These are phyloP conservation scores for Pleurotus djamor DNA, from an alignment of 768 basidiomycete genomes.

Conservation along the genomic window DNA sequence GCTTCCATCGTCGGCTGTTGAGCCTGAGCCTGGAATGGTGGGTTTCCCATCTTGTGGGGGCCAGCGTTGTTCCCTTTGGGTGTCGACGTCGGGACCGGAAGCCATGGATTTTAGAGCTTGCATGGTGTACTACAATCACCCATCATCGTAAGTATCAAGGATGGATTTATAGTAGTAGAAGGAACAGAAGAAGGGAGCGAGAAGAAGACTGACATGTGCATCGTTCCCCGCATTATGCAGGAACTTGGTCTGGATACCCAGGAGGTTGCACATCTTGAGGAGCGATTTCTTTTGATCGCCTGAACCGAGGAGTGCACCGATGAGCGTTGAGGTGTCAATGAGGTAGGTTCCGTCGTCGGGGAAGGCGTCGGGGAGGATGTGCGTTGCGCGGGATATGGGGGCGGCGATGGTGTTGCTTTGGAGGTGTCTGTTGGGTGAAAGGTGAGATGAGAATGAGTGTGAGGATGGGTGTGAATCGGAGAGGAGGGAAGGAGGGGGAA, in stretches of 20 bases:
- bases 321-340: slow-evolving; percentile 74
- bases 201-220: slow-evolving; percentile 73
- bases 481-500: too few relatives aligned
- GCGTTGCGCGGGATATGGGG: slow-evolving; percentile 46
- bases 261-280: slow-evolving; percentile 58
- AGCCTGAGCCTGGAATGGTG: slow-evolving; percentile 43
- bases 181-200: too few relatives aligned
- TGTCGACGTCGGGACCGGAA: slow-evolving; percentile 67
- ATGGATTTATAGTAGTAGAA: too few relatives aligned
- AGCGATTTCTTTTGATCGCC: slow-evolving; percentile 50
- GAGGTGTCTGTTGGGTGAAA: slow-evolving; percentile 41
- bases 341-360: slow-evolving; percentile 57
- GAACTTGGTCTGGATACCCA: slow-evolving; percentile 52
- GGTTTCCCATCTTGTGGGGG: slow-evolving; percentile 40
- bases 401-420: slow-evolving; percentile 48
- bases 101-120: slow-evolving; percentile 70
- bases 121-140: slow-evolving; percentile 65
- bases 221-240: slow-evolving; percentile 89
- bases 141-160: too few relatives aligned
- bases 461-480: too few relatives aligned
- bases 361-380: slow-evolving; percentile 54
- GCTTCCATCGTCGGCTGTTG: slow-evolving; percentile 57
- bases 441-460: too few relatives aligned
- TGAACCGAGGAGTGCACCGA: slow-evolving; percentile 71
- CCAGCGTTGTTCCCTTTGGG: slow-evolving; percentile 79